Evolutionary conservation across 768 basidiomycete species (phyloP), one percentile per base, ranked within the genome.

Genomic region (Tephrocybe sp.): DNA sequence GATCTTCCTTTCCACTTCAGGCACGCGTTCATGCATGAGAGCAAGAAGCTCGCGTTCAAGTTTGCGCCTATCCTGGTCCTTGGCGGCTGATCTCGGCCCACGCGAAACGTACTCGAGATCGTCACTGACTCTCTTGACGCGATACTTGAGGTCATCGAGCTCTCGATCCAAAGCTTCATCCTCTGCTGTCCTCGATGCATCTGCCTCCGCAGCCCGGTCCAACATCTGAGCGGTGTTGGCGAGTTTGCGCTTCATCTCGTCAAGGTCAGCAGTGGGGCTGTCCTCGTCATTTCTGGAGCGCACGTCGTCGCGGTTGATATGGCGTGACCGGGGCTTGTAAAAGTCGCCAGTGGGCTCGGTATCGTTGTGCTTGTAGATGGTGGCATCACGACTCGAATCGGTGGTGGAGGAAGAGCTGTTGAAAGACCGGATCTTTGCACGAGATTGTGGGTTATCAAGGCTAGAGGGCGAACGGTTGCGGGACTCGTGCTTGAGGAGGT

Each of bases 131-230:
- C 94, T 75, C 61, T 84, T 83, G 38, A 97, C 92, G 24, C 87
- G 81, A 60, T 91, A 92, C 36, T 82, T 83, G 39, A 99, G 71
- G 55, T 95, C 91, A 6, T 86, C 81, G 70, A 97, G 78, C 68
- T 98, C 97, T 37, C 86, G 79, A 46, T 95, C 91, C n/a, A 99
- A 75, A 42, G 78, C 87, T 48, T 97, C 94, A 60, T 98, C 94
- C 52, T 96, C 94, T 2, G 74, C 81, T 0, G 87, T 84, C 35
- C 80, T 72, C 2, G 71, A 58, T 0, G 80, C 80, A 45, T 82
- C 82, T 16, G 76, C 82, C n/a, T 84, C 83, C 0, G 84, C 74
- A 4, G 78, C 76, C 21, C 80, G 79, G 56, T 98, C 93, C 3
- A 98, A 77, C 79, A 87, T 80, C 44, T 83, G 78, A 9, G 89